Conservation (phyloP, 345 rosid genomes). For the Firmiana major region DNA sequence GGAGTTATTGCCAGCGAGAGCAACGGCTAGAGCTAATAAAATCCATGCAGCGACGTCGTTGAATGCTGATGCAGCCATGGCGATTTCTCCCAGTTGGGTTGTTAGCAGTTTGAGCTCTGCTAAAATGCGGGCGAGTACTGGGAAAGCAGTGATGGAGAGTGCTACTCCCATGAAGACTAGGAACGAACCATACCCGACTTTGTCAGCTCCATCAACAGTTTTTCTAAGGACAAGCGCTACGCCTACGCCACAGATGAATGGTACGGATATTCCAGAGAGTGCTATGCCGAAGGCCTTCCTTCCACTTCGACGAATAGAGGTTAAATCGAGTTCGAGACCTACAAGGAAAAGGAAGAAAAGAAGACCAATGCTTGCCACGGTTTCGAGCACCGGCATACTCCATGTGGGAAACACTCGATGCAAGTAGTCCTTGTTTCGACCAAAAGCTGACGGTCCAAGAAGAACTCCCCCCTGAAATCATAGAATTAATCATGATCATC, state of each 20-base stretch:
- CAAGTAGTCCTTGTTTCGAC: constrained; percentile 37
- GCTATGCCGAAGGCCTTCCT: constrained; percentile 45
- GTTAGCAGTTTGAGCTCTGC: constrained; percentile 51
- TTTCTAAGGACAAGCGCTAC: constrained; percentile 37
- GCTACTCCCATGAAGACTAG: constrained; percentile 49
- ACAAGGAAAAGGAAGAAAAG: constrained; percentile 56
- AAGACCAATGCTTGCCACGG: constrained; percentile 55
- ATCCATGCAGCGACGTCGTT: constrained; percentile 54
- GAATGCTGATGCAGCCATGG: constrained; percentile 47
- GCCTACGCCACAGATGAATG: constrained; percentile 43
- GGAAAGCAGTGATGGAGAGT: constrained; percentile 46
- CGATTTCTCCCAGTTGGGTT: constrained; percentile 43
- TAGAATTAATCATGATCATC: background rate
- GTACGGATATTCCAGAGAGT: constrained; percentile 48
- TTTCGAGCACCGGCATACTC: constrained; percentile 49
- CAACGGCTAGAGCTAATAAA: constrained; percentile 42
- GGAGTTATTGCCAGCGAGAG: constrained; percentile 32
- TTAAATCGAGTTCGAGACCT: constrained; percentile 56
- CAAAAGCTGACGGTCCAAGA: constrained; percentile 55
- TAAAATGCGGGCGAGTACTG: constrained; percentile 47
- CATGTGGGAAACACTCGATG: constrained; percentile 43
- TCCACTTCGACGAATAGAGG: constrained; percentile 34
- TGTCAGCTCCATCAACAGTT: background rate
- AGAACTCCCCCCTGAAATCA: constrained; percentile 47
- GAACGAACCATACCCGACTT: background rate